Conservation (phyloP, 345 rosid genomes). For the Hibiscus mutabilis region DNA sequence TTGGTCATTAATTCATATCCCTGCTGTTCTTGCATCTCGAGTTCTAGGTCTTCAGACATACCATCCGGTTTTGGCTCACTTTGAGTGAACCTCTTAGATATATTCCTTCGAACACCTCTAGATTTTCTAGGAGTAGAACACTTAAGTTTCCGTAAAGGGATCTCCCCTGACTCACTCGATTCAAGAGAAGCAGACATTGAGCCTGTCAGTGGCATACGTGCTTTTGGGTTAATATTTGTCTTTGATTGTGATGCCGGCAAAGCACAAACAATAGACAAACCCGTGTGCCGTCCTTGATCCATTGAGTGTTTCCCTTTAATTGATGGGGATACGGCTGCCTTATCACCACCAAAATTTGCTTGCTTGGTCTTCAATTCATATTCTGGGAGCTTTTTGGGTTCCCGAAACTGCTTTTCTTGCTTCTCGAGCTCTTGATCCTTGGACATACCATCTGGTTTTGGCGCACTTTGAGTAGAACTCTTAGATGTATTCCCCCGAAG, state of each 20-base stretch:
- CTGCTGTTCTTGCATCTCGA: neutral
- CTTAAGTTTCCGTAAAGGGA: neutral
- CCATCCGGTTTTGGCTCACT: neutral
- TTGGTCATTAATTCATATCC: neutral
- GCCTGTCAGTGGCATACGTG: neutral
- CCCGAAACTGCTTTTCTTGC: neutral
- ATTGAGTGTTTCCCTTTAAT: neutral
- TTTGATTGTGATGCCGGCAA: neutral
- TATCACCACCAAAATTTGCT: neutral
- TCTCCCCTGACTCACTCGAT: neutral
- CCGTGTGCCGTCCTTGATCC: neutral
- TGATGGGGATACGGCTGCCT: neutral
- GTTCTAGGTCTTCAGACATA: neutral
- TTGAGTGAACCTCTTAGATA: neutral
- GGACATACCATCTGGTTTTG: neutral
- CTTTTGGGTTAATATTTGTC: neutral
- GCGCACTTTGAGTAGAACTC: neutral
- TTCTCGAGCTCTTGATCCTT: neutral
- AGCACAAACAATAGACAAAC: slow-evolving; percentile 8
- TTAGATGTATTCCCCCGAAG: neutral
- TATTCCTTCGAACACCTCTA: neutral
- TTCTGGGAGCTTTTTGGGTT: neutral
- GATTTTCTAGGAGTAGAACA: neutral
- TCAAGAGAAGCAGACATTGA: neutral
- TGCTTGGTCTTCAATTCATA: neutral